Conservation (phyloP, 176 grass and related monocot species). For the Cenchrus fungigraminus region DNA sequence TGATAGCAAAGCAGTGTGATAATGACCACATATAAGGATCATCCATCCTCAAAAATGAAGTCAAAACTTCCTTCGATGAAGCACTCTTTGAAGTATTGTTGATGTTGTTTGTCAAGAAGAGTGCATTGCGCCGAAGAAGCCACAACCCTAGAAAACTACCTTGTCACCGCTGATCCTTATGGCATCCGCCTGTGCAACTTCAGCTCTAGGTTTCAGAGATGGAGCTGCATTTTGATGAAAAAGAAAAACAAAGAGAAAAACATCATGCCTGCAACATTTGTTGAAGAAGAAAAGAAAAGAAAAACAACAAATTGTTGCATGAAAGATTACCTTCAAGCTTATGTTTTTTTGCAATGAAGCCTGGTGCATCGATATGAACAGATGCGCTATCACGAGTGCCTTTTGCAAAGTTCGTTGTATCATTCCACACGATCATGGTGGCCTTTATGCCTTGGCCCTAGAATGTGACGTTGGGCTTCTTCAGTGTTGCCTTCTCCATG, state of each 20-base stretch:
- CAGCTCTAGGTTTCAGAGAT: constrained; percentile 48
- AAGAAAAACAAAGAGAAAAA: no score
- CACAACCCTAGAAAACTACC: constrained; percentile 64
- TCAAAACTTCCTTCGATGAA: constrained; percentile 51
- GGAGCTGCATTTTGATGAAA: no score
- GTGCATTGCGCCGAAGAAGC: constrained; percentile 78
- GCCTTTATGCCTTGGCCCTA: constrained; percentile 64
- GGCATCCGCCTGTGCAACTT: constrained; percentile 58
- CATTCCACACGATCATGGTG: constrained; percentile 65
- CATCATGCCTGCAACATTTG: no score
- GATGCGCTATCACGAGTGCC: no score
- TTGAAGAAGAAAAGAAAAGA: no score
- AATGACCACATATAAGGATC: constrained; percentile 58
- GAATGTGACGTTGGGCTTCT: constrained; percentile 68
- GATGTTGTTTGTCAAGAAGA: constrained; percentile 50
- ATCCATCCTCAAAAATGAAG: constrained; percentile 75
- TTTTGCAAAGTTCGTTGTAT: constrained; percentile 42
- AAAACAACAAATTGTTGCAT: no score
- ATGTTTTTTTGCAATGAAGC: no score
- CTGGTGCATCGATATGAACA: no score
- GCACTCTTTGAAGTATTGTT: constrained; percentile 76
- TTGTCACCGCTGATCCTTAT: constrained; percentile 53
- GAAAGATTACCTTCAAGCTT: no score
- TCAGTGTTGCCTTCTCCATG: constrained; percentile 51
- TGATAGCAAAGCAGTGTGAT: neutral